Conservation (phyloP, 140 eudicot species). For the Cichorium intybus region DNA sequence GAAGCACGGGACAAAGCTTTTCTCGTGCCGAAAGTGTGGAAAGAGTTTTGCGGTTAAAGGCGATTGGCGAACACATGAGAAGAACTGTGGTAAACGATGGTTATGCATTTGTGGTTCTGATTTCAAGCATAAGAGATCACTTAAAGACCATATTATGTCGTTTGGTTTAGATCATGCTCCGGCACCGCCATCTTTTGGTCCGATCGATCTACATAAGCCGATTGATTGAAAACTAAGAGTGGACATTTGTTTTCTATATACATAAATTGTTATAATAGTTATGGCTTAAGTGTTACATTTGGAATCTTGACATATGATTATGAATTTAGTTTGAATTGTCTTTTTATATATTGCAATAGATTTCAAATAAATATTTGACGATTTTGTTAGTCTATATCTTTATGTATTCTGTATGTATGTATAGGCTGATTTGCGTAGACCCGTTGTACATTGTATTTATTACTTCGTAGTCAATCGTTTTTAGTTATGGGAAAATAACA, state of each 20-base stretch:
- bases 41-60: conserved; percentile 82
- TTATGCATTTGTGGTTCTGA: conserved; percentile 84
- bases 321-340: neutral
- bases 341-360: neutral
- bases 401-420: too few species aligned
- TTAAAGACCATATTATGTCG: conserved; percentile 77
- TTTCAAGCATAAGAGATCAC: conserved; percentile 88
- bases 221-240: neutral
- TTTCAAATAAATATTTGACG: neutral
- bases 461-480: too few species aligned
- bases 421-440: too few species aligned
- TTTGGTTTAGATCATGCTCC: conserved; percentile 75
- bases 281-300: neutral
- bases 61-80: conserved; percentile 94
- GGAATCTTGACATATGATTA: neutral
- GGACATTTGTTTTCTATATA: neutral
- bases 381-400: too few species aligned
- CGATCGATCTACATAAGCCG: neutral
- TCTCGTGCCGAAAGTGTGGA: conserved; percentile 78
- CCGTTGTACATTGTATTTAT: too few species aligned
- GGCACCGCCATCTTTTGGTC: conserved; percentile 40
- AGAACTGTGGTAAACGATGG: conserved; percentile 95
- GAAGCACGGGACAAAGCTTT: conserved; percentile 63
- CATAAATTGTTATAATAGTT: neutral
- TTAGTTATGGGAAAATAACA: too few species aligned